Percentiles rank a stretch among this genome's conserved stretches.
Evolutionary conservation across 306 rosid genomes (phyloP).

Genomic region (Prunus kanzakura): DNA sequence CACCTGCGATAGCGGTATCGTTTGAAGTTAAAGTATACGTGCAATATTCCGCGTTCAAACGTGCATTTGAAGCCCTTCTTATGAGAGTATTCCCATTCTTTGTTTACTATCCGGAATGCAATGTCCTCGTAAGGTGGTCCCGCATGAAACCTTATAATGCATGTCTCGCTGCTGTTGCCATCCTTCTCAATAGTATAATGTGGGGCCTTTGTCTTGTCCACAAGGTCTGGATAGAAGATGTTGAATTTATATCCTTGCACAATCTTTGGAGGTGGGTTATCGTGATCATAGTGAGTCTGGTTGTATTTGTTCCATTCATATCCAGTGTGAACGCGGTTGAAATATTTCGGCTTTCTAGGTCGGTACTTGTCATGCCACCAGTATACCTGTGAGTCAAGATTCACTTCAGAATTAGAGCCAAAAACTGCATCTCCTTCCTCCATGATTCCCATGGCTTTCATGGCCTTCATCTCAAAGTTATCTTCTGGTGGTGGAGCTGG

Average conservation of each 20-base stretch:
- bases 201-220: conserved; percentile 92
- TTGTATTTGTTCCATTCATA: conserved; percentile 98
- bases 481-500: conserved; percentile 76
- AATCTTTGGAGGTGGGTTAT: conserved; percentile 95
- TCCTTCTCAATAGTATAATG: conserved; percentile 81
- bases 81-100: conserved; percentile 93
- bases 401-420: conserved; percentile 89
- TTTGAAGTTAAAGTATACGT: conserved; percentile 85
- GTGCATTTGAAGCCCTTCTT: conserved; percentile 93
- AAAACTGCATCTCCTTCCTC: conserved; percentile 98
- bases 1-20: conserved; percentile 84
- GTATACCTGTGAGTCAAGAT: conserved; percentile 93
- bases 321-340: conserved; percentile 96
- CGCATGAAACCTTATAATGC: conserved; percentile 88
- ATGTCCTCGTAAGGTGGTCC: conserved; percentile 95
- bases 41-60: conserved; percentile 86
- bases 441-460: conserved; percentile 91
- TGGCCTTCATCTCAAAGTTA: conserved; percentile 80
- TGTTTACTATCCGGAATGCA: conserved; percentile 89
- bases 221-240: conserved; percentile 93
- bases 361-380: conserved; percentile 99
- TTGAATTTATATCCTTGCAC: conserved; percentile 95
- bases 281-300: conserved; percentile 98
- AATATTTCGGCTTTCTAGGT: conserved; percentile 95
- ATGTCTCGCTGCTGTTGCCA: conserved; percentile 86